These are phyloP conservation scores for Tephrocybe rancida DNA, from an alignment of 768 basidiomycete genomes.

Conservation along the genomic window DNA sequence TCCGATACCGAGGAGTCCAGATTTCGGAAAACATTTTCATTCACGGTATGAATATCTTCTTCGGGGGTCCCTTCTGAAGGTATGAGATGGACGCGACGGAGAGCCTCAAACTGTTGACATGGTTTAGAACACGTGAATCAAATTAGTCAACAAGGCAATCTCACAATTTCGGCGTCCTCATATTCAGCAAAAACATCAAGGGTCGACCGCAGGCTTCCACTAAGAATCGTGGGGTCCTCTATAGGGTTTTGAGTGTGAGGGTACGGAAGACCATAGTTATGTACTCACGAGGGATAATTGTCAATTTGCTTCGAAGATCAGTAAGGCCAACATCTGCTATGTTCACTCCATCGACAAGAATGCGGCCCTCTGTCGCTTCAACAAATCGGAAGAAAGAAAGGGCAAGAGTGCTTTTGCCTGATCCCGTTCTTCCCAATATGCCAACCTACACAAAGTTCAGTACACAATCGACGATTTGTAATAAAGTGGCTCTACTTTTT, in stretches of 20 bases:
- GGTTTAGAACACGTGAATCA: not conserved
- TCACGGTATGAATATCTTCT: constrained; percentile 52
- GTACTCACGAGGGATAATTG: constrained; percentile 64
- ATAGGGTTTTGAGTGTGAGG: constrained; percentile 1
- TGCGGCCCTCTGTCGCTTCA: constrained; percentile 78
- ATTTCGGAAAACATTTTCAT: constrained; percentile 76
- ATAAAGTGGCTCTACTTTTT: constrained; percentile 57
- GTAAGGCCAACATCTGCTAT: constrained; percentile 80
- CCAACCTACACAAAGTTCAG: constrained; percentile 47
- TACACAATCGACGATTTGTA: not conserved
- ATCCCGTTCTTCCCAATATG: constrained; percentile 71
- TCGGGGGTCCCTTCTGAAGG: constrained; percentile 53
- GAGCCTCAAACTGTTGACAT: constrained; percentile 67
- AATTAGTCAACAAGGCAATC: constrained; percentile 19
- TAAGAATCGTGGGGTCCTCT: constrained; percentile 91
- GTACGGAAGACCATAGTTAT: not conserved
- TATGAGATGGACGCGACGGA: constrained; percentile 84
- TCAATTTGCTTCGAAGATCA: constrained; percentile 76
- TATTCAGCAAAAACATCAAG: constrained; percentile 89
- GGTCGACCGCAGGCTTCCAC: constrained; percentile 78
- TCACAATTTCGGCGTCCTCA: constrained; percentile 78
- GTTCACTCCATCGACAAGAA: constrained; percentile 77
- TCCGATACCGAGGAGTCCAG: constrained; percentile 77
- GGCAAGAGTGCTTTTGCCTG: constrained; percentile 80
- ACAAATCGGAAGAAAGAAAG: constrained; percentile 86